Evolutionary conservation across 2,329 filamentous ascomycete genomes (phyloP), one percentile per base, ranked within the genome.

Genomic region (Pseudopyricularia javanii): DNA sequence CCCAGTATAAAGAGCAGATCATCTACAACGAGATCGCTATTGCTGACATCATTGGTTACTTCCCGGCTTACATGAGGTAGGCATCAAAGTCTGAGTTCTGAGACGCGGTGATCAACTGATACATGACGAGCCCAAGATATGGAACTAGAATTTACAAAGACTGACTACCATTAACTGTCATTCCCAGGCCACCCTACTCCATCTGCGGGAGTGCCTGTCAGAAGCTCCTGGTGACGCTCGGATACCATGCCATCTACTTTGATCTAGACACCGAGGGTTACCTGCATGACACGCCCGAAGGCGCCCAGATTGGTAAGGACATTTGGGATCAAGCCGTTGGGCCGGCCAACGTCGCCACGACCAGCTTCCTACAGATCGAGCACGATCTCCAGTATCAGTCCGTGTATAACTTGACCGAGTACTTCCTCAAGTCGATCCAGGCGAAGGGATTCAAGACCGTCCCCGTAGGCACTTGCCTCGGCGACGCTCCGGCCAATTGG

Each of bases 401-500:
- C 4, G 73, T 73, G n/a, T 66, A 70, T 53, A 72, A 73, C 55
- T 64, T 76, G 40, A 73, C 70, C 11, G 66, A 70, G 22, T 73
- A 72, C 59, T 64, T 74, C 51, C 60, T 74, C 28, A 59, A 62
- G 20, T 66, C 66, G 24, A 65, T 79, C 12, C 65, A 67, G 50
- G 58, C 58, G 5, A 64, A 69, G 33, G 75, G 74, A 1, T 72
- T 69, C 55, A 59, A 60, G 47, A 70, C 70, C 52, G 76, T 79
- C 34, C 76, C 76, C 4, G 73, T 80, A 5, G 78, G 77, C 3
- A 69, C 79, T 57, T 81, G 78, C 58, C 66, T 81, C 14, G 74
- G 73, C 15, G 76, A 81, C 56, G 65, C 74, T 15, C 56, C 59
- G 3, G 66, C 65, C 49, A 70, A 73, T 59, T 81, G 77, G 78